phyloP scores from a whole-genome alignment of 176 grass and related monocot genomes.

The Raddia distichophylla region DNA sequence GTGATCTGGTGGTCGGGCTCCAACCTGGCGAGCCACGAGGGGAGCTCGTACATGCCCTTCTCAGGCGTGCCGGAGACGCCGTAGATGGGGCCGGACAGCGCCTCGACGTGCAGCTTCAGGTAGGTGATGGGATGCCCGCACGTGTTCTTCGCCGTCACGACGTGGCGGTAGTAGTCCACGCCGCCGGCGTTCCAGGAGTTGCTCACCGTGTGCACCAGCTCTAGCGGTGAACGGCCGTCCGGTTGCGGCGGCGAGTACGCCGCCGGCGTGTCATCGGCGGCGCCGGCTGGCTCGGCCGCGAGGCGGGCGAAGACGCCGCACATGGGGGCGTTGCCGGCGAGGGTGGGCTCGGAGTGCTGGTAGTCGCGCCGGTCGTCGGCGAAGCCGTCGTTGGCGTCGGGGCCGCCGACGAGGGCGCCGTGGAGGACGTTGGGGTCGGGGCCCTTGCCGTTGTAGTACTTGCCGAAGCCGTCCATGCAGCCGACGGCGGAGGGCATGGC shows the following conservation, averaged over 20 bases:
- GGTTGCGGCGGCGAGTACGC: neutral
- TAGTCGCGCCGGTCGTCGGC: conserved; percentile 70
- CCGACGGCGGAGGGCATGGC: conserved; percentile 40
- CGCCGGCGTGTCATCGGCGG: neutral
- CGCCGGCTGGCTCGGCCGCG: conserved; percentile 2
- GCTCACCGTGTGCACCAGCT: conserved; percentile 79
- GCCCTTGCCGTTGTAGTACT: conserved; percentile 66
- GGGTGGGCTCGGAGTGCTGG: conserved; percentile 73
- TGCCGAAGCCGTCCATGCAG: conserved; percentile 84
- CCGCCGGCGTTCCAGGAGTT: conserved; percentile 57
- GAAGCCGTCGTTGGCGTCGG: conserved; percentile 70
- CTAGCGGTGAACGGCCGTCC: conserved; percentile 35
- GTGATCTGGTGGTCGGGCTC: conserved; percentile 43
- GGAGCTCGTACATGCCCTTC: conserved; percentile 64
- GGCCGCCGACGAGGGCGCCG: conserved; percentile 81
- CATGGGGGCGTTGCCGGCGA: conserved; percentile 67
- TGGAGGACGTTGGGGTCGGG: conserved; percentile 71
- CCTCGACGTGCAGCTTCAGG: conserved; percentile 62
- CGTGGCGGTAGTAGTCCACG: conserved; percentile 68
- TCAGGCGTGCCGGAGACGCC: conserved; percentile 46
- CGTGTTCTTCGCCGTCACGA: conserved; percentile 57
- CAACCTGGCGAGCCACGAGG: conserved; percentile 51
- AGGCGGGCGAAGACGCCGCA: conserved; percentile 76
- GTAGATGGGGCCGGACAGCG: conserved; percentile 54
- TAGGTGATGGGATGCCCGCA: conserved; percentile 64